These are phyloP conservation scores for Sclerotinia minor DNA, from an alignment of 2,329 filamentous ascomycete genomes.

Conservation along the genomic window DNA sequence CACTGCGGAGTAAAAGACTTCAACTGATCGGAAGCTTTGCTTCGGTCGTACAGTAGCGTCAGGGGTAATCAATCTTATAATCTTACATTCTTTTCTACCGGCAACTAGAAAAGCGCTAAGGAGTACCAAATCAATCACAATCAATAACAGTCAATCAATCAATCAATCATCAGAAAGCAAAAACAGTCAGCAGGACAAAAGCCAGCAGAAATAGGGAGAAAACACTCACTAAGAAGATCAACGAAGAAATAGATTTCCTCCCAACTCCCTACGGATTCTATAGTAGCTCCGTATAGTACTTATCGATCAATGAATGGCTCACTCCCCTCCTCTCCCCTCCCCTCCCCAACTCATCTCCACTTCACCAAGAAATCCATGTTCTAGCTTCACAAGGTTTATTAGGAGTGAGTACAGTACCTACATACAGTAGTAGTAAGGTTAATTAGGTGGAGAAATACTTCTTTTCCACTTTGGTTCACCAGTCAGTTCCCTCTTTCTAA, in stretches of 20 bases:
- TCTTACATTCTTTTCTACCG: not conserved
- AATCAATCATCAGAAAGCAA: too few species aligned
- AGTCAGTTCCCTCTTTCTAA: too few species aligned
- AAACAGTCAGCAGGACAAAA: not conserved
- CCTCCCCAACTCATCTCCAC: not conserved
- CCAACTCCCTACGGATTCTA: too few species aligned
- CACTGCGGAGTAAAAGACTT: too few species aligned
- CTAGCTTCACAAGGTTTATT: not conserved
- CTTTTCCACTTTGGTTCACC: too few species aligned
- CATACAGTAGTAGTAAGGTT: too few species aligned
- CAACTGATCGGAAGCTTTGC: too few species aligned
- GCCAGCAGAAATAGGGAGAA: not conserved
- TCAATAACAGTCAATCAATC: too few species aligned
- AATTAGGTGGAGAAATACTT: too few species aligned
- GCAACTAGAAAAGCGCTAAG: not conserved
- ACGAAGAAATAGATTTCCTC: not conserved
- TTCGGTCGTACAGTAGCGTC: not conserved
- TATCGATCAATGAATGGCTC: not conserved
- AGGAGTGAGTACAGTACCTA: not conserved
- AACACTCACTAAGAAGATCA: too few species aligned
- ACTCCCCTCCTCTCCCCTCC: too few species aligned
- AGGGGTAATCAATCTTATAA: not conserved
- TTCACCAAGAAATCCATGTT: conserved; percentile 10
- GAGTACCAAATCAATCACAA: not conserved
- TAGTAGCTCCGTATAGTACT: too few species aligned